Base-by-base conservation (phyloP, 305 asterid species). In the Andrographis paniculata region DNA sequence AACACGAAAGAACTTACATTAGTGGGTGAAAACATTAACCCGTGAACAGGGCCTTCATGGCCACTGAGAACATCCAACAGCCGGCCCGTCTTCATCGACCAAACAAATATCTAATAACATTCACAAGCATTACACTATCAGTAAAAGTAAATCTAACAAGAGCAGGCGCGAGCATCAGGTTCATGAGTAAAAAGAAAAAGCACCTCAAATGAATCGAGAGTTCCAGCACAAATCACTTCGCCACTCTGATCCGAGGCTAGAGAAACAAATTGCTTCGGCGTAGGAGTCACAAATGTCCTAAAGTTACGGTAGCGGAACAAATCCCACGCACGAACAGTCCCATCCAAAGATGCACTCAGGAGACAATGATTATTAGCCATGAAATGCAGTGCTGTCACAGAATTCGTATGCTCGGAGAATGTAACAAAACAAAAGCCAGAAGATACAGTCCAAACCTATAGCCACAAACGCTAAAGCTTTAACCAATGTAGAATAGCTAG, bases 61-160 rank as follows among this genome's bases (percentile, higher is more conserved):
- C 99, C 96, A 16, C 99, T 91, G 61, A 91, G 96, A 74, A 83
- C 76, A 30, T 91, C 99, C 71, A 91, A 64, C 42, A 91, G 60
- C 59, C 94, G 73, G 45, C 93, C 95, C 1, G 96, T 87, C 81
- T 83, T 91, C 99, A 91, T 91, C 45, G 99, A 91, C 99, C 99
- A 91, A 53, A 86, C 95, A 70, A 73, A 91, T 62, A 86, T 77
- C 99, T 91, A 66, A 14, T 3, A 37, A 13, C 42, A 37, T 13
- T 3, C 42, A 37, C 14, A 4, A 64, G 51, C 20, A 51, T 48
- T 11, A 46, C 55, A 16, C 14, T 20, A 21, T 73, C 58, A 72
- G 70, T 44, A 61, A 8, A 49, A 53, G 47, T 45, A 2, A 33
- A 59, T 7, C 41, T 1, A 19, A 50, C 38, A 35, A 56, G 20